Evolutionary conservation across 2,329 filamentous ascomycete genomes (phyloP).

Genomic region (Colletotrichum musicola): DNA sequence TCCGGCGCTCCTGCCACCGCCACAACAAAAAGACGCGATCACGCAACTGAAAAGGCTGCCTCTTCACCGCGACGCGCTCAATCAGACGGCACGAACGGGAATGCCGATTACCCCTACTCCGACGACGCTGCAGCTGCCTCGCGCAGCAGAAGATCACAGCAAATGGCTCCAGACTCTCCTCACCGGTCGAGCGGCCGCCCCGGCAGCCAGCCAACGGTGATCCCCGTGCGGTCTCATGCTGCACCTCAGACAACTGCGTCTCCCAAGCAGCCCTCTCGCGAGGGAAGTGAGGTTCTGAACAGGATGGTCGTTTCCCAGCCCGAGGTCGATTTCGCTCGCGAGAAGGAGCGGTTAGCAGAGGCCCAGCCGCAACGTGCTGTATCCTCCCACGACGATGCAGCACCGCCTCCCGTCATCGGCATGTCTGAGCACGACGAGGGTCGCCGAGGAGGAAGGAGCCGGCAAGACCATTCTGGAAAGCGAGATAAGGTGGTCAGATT

Average conservation of each 20-base stretch:
- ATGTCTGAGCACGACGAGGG: slow-evolving; percentile 60
- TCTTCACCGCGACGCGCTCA: slow-evolving; percentile 57
- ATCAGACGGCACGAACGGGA: slow-evolving; percentile 52
- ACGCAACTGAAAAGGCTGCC: slow-evolving; percentile 59
- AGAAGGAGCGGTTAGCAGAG: slow-evolving; percentile 76
- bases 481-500: slow-evolving; percentile 83
- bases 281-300: slow-evolving; percentile 84
- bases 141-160: slow-evolving; percentile 54
- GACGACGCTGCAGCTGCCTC: slow-evolving; percentile 53
- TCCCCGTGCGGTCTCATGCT: slow-evolving; percentile 60
- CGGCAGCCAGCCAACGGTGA: slow-evolving; percentile 47
- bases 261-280: slow-evolving; percentile 73
- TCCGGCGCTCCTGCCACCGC: slow-evolving; percentile 53
- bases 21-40: slow-evolving; percentile 57
- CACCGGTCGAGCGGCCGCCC: slow-evolving; percentile 53
- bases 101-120: slow-evolving; percentile 45
- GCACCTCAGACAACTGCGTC: slow-evolving; percentile 60
- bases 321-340: slow-evolving; percentile 78
- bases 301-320: slow-evolving; percentile 82
- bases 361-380: slow-evolving; percentile 58
- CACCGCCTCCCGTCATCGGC: slow-evolving; percentile 58
- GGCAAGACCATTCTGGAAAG: slow-evolving; percentile 69
- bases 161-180: slow-evolving; percentile 54
- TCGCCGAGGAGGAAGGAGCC: slow-evolving; percentile 64
- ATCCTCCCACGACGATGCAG: slow-evolving; percentile 57